phyloP scores from a whole-genome alignment of 257 asterid species.

The Solanum arcanum region DNA sequence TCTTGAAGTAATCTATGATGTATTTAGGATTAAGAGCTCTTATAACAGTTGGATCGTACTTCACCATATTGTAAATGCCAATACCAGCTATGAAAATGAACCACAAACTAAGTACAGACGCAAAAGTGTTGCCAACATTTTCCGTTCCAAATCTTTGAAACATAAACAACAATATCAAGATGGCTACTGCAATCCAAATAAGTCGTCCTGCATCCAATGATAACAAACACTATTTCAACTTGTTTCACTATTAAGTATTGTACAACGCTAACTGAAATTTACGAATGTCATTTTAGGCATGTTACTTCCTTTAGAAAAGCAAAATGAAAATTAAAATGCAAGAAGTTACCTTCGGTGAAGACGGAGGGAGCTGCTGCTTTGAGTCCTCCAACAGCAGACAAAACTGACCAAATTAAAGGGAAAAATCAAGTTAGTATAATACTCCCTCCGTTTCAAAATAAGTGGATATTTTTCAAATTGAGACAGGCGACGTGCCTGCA shows the following conservation, averaged over 20 bases:
- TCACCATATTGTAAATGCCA: conserved; percentile 45
- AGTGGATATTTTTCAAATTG: background rate
- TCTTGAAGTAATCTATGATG: conserved; percentile 41
- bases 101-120: conserved; percentile 55
- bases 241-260: too few relatives aligned
- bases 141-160: conserved; percentile 70
- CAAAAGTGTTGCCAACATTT: conserved; percentile 56
- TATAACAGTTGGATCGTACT: conserved; percentile 30
- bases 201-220: conserved; percentile 25
- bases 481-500: background rate
- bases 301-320: background rate
- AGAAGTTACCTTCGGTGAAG: background rate
- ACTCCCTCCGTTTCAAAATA: background rate
- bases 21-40: conserved; percentile 55
- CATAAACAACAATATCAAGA: conserved; percentile 35
- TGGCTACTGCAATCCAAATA: conserved; percentile 39
- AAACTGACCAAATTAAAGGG: background rate
- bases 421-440: background rate
- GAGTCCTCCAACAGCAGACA: background rate
- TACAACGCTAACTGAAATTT: too few relatives aligned
- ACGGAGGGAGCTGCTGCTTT: background rate
- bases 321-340: background rate
- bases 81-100: conserved; percentile 29
- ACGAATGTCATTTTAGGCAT: background rate
- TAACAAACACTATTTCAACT: too few relatives aligned